Percentiles rank a stretch among this genome's conserved stretches.
Evolutionary conservation across 2,329 filamentous ascomycete species (phyloP).

Genomic region (Pseudogymnoascus sp.): DNA sequence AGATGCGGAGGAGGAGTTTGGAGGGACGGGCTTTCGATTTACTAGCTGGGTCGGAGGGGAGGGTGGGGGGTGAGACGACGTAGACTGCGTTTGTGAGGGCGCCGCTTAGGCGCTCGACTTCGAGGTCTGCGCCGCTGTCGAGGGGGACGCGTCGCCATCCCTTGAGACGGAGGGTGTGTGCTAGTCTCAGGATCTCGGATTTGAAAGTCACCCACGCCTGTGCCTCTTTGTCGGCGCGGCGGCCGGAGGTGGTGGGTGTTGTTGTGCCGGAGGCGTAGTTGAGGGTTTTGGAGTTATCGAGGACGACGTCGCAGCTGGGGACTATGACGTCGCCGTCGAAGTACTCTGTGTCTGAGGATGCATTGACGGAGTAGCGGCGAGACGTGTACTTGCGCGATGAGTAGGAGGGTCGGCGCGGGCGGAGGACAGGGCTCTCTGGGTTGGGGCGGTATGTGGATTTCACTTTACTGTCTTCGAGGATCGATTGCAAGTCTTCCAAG

Average conservation of each 20-base stretch:
- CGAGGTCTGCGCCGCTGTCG: conserved; percentile 58
- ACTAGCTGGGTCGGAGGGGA: conserved; percentile 40
- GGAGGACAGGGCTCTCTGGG: conserved; percentile 23
- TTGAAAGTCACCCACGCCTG: conserved; percentile 84
- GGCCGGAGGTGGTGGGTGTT: conserved; percentile 33
- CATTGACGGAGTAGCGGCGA: conserved; percentile 21
- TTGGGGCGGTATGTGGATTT: conserved; percentile 28
- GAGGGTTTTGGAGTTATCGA: conserved; percentile 88
- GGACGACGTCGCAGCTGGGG: conserved; percentile 70
- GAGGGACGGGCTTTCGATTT: conserved; percentile 28
- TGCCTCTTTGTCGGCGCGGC: conserved; percentile 55
- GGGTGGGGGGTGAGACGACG: conserved; percentile 73
- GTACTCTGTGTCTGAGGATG: conserved; percentile 79
- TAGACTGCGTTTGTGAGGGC: conserved; percentile 96
- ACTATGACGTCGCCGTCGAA: conserved; percentile 74
- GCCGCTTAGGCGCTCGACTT: conserved; percentile 73
- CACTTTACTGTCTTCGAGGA: conserved; percentile 49
- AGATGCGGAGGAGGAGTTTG: conserved; percentile 83
- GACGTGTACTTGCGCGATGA: conserved; percentile 14
- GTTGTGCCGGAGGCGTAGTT: conserved; percentile 56
- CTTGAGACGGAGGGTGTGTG: conserved; percentile 82
- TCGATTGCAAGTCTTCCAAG: conserved; percentile 72
- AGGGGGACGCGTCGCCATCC: conserved; percentile 81
- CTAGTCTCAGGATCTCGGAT: conserved; percentile 78
- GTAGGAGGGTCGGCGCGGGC: conserved; percentile 17